These are phyloP conservation scores for Cercospora brassicicola DNA, from an alignment of 2,329 filamentous ascomycete species.

Conservation along the genomic window DNA sequence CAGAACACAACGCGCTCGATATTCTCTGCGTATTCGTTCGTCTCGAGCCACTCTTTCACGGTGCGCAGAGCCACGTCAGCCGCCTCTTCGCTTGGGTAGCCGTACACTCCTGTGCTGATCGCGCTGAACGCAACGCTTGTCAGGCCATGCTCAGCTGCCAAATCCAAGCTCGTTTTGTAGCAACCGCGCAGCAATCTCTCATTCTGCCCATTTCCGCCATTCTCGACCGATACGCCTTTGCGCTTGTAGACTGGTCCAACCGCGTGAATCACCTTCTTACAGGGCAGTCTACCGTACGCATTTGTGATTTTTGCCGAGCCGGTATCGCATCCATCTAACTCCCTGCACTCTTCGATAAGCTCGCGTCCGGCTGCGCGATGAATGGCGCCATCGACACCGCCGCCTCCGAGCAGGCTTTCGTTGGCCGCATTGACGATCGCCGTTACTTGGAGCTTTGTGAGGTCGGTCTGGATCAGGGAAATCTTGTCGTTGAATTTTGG, in stretches of 20 bases:
- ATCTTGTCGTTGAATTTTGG: conserved; percentile 66
- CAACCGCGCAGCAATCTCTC: conserved; percentile 57
- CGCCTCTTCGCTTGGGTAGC: conserved; percentile 74
- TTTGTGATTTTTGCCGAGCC: conserved; percentile 80
- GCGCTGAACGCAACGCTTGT: conserved; percentile 77
- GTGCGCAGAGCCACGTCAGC: conserved; percentile 68
- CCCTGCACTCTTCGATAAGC: conserved; percentile 70
- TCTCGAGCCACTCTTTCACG: conserved; percentile 57
- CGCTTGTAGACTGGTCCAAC: conserved; percentile 76
- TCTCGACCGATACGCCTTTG: conserved; percentile 33
- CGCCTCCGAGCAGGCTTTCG: conserved; percentile 71
- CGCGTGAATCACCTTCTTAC: conserved; percentile 79
- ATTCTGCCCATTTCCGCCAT: conserved; percentile 37
- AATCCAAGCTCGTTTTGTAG: conserved; percentile 69
- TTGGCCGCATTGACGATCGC: conserved; percentile 96
- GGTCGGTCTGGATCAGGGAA: conserved; percentile 71
- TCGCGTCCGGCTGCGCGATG: conserved; percentile 74
- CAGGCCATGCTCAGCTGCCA: conserved; percentile 68
- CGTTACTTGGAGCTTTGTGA: conserved; percentile 74
- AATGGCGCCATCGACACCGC: conserved; percentile 78
- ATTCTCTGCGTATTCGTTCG: conserved; percentile 45
- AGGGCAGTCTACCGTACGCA: conserved; percentile 70
- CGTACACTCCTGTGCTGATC: conserved; percentile 86
- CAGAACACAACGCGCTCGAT: conserved; percentile 81
- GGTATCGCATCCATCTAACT: conserved; percentile 69